Percentiles rank a stretch among this genome's conserved stretches.
Conservation (phyloP, 768 basidiomycete genomes). For the Hygrophorus russula region DNA sequence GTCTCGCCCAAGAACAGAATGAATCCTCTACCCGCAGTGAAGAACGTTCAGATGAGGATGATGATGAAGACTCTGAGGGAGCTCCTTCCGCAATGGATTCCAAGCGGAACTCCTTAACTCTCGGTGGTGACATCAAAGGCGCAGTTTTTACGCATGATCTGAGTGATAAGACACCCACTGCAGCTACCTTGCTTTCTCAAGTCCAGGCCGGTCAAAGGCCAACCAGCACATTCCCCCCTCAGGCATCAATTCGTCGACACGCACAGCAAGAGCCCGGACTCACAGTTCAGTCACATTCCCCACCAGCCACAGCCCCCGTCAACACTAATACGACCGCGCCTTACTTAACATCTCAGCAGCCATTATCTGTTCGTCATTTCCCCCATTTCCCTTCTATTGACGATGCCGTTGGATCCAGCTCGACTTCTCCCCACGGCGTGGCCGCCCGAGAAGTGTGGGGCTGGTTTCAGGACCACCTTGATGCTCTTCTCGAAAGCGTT, state of each 20-base stretch:
- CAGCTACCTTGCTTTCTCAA: conserved; percentile 64
- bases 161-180: conserved; percentile 82
- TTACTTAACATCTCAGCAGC: conserved; percentile 39
- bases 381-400: conserved; percentile 79
- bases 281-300: conserved; percentile 45
- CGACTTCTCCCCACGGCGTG: conserved; percentile 65
- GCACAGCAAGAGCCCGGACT: conserved; percentile 46
- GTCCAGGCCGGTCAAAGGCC: conserved; percentile 61
- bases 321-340: conserved; percentile 21
- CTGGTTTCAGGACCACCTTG: conserved; percentile 88
- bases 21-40: conserved; percentile 49
- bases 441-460: conserved; percentile 83
- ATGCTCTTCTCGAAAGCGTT: conserved; percentile 69
- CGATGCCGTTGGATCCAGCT: conserved; percentile 67
- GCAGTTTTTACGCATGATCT: conserved; percentile 49
- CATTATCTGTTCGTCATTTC: conserved; percentile 62
- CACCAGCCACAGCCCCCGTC: conserved; percentile 34
- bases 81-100: conserved; percentile 48
- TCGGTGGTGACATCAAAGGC: conserved; percentile 54
- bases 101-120: conserved; percentile 63
- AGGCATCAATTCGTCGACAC: conserved; percentile 71
- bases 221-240: conserved; percentile 45
- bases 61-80: conserved; percentile 79
- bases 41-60: conserved; percentile 73
- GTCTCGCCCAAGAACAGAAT: conserved; percentile 58